Evolutionary conservation across 225 moss, liverwort and hornwort genomes (phyloP), one percentile per base, ranked within the genome.

Genomic region (Lunularia cruciata): DNA sequence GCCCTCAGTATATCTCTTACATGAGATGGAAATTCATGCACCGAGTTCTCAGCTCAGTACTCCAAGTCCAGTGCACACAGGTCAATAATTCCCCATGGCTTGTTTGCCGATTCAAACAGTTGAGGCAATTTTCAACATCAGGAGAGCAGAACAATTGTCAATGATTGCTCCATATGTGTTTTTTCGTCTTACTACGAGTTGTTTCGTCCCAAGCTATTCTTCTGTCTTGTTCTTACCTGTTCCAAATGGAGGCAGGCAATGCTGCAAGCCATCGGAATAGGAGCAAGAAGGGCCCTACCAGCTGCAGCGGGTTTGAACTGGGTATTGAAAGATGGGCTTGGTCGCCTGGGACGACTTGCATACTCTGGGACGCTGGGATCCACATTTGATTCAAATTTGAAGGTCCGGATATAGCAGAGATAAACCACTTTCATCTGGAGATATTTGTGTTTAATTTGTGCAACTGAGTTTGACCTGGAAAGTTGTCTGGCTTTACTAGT

Each of bases 21-120:
- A 48, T 96, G 83, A 90, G 83, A 55, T 96, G 96, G 96, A 96
- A 92, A 49, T 75, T 85, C 8, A 57, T 92, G 33, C 92, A 92
- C 75, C 90, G 96, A 65, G 70, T 90, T 59, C 69, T 81, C 73
- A 96, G 96, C 72, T 96, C 96, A 38, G 74, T 96, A 31, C 80
- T 92, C 0, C 96, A 96, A 79, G 92, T 96, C 58, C 90, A 89
- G 48, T 87, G 96, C 69, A 92, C 96, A 54, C 92, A 95, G 95
- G 95, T 95, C 27, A 53, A 47, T 27, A 65, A n/a, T n/a, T n/a
- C n/a, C n/a, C n/a, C n/a, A n/a, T n/a, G n/a, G n/a, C n/a, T n/a
- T n/a, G n/a, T n/a, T n/a, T n/a, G n/a, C n/a, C n/a, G n/a, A n/a
- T n/a, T n/a, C n/a, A n/a, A n/a, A n/a, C n/a, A n/a, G n/a, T n/a